Conservation (phyloP, 2,329 filamentous ascomycete genomes). For the Exophiala spinifera region DNA sequence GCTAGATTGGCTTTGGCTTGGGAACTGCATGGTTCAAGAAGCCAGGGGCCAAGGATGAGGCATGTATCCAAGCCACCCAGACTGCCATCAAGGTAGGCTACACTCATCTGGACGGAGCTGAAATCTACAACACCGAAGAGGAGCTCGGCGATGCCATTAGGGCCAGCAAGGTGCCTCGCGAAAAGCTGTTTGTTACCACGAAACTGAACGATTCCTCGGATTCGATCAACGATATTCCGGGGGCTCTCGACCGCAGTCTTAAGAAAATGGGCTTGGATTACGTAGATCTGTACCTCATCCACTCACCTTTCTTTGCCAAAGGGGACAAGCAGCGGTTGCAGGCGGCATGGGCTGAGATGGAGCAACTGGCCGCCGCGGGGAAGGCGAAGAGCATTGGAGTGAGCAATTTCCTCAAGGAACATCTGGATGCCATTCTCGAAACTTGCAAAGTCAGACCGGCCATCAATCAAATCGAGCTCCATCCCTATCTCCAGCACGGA, state of each 20-base stretch:
- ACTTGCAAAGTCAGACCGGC: slow-evolving; percentile 43
- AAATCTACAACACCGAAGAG: slow-evolving; percentile 51
- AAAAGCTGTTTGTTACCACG: slow-evolving; percentile 53
- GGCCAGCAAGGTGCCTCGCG: slow-evolving; percentile 44
- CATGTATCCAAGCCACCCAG: slow-evolving; percentile 55
- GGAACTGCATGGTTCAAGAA: slow-evolving; percentile 65
- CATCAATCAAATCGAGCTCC: slow-evolving; percentile 44
- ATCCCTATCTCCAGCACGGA: slow-evolving; percentile 49
- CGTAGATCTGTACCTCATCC: slow-evolving; percentile 64
- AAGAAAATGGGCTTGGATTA: slow-evolving; percentile 60
- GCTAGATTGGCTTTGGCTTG: slow-evolving; percentile 58
- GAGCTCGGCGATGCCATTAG: slow-evolving; percentile 51
- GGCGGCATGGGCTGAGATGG: slow-evolving; percentile 59
- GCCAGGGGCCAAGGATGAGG: slow-evolving; percentile 50
- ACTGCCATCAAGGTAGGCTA: slow-evolving; percentile 59
- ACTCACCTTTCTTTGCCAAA: slow-evolving; percentile 58
- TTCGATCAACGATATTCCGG: slow-evolving; percentile 53
- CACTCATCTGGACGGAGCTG: slow-evolving; percentile 61
- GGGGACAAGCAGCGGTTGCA: slow-evolving; percentile 53
- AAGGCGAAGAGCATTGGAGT: slow-evolving; percentile 62
- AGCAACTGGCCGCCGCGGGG: slow-evolving; percentile 54
- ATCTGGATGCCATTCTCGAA: slow-evolving; percentile 53
- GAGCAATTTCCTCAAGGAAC: slow-evolving; percentile 56
- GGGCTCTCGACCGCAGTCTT: slow-evolving; percentile 54
- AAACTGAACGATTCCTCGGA: slow-evolving; percentile 50